Conservation (phyloP, 108 stramenopile species). For the Fistulifera pelliculosa region DNA sequence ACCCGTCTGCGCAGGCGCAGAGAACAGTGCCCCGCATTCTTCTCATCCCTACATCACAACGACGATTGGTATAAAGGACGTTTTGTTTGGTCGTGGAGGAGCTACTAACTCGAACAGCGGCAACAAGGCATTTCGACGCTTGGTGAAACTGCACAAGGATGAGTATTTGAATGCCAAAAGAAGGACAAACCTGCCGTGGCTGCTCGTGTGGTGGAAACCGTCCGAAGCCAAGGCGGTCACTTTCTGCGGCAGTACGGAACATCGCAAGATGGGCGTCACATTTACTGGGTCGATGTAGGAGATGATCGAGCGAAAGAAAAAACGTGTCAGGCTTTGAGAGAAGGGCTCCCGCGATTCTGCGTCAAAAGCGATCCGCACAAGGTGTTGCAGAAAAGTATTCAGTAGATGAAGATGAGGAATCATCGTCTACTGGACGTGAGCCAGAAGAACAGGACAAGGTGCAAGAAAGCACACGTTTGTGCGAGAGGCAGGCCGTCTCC, state of each 20-base stretch:
- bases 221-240: conserved; percentile 40
- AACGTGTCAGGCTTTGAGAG: conserved; percentile 50
- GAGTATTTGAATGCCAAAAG: conserved; percentile 58
- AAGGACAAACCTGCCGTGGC: conserved; percentile 67
- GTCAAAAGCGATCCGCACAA: conserved; percentile 14
- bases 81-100: conserved; percentile 53
- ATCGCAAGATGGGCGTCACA: conserved; percentile 10
- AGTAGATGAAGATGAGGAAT: not conserved
- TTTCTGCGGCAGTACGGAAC: conserved; percentile 26
- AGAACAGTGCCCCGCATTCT: not conserved
- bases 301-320: conserved; percentile 19
- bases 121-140: conserved; percentile 52
- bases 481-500: conserved; percentile 3
- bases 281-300: conserved; percentile 52
- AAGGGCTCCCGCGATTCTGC: conserved; percentile 42
- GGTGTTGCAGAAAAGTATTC: conserved; percentile 6
- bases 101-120: conserved; percentile 68
- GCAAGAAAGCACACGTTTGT: no score
- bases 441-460: no score
- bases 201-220: conserved; percentile 29
- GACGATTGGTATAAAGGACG: conserved; percentile 25
- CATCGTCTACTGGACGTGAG: not conserved
- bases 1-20: no score
- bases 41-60: conserved; percentile 12
- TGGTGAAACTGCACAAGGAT: conserved; percentile 52